phyloP scores from a whole-genome alignment of 805 yeast genomes.

The Diddensiella transvaalensis region DNA sequence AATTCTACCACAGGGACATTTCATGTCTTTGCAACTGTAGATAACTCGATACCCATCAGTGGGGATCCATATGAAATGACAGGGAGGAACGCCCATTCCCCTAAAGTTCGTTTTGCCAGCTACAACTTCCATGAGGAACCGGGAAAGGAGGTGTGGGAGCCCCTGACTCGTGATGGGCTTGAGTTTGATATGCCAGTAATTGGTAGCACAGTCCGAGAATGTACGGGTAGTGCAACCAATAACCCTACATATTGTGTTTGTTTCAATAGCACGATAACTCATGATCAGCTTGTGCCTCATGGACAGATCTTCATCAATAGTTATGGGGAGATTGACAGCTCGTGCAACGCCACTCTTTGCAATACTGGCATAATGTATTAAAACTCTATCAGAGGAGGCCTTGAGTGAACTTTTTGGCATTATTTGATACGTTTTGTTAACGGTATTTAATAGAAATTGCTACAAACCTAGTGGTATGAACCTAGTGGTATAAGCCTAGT shows the following conservation, averaged over 20 bases:
- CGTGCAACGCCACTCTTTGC: neutral
- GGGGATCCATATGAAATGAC: neutral
- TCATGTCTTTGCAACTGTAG: neutral
- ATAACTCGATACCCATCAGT: neutral
- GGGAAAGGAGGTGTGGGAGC: neutral
- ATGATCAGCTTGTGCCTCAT: neutral
- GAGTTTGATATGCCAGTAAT: neutral
- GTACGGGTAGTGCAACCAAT: neutral
- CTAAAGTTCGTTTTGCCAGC: neutral
- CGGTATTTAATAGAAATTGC: too few relatives aligned
- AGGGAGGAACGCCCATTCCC: neutral
- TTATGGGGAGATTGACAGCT: neutral
- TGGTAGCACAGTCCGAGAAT: neutral
- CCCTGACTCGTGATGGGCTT: neutral
- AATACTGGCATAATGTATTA: neutral
- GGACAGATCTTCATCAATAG: neutral
- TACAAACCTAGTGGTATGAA: too few relatives aligned
- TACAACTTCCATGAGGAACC: neutral
- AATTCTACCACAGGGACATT: neutral
- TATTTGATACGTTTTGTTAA: too few relatives aligned
- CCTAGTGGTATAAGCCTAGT: neutral
- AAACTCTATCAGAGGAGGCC: too few relatives aligned
- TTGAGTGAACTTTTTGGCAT: too few relatives aligned
- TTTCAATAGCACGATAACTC: neutral
- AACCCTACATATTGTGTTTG: slow-evolving; percentile 1